Conservation (phyloP, 805 yeast genomes). For the Cyberlindnera veronae region DNA sequence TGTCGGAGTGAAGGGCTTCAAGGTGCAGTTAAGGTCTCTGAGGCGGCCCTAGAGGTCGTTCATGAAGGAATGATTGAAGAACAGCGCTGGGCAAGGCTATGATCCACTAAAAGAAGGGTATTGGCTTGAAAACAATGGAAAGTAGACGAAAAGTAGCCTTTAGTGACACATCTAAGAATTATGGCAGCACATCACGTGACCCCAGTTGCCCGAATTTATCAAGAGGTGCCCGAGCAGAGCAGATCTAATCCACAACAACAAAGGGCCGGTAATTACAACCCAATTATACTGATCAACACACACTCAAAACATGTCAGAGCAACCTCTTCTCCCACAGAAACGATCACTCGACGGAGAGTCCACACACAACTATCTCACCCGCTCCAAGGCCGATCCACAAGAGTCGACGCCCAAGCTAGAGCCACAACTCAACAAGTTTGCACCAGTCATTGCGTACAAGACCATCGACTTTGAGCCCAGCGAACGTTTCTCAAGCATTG, state of each 20-base stretch:
- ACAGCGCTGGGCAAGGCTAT: background rate
- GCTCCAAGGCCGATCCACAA: constrained; percentile 4
- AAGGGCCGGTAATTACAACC: no score
- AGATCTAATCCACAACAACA: no score
- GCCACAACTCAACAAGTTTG: constrained; percentile 19
- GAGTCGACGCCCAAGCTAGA: background rate
- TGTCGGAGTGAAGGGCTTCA: background rate
- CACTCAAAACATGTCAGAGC: background rate
- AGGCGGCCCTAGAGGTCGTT: background rate
- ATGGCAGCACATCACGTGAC: no score
- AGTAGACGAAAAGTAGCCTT: no score
- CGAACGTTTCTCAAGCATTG: constrained; percentile 43
- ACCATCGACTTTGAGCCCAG: constrained; percentile 19
- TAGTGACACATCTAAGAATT: no score
- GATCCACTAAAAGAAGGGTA: background rate
- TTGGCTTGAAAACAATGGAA: no score
- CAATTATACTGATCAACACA: background rate
- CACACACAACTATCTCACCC: constrained; percentile 8
- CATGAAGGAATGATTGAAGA: background rate
- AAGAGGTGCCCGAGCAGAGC: no score
- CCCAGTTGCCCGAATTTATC: no score
- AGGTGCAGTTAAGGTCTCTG: background rate
- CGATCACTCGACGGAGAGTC: constrained; percentile 1
- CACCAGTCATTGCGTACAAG: constrained; percentile 24
- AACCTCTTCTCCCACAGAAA: constrained; percentile 4